Evolutionary conservation across 1,284 basidiomycete genomes (phyloP).

Genomic region (Rhodotorula sp.): DNA sequence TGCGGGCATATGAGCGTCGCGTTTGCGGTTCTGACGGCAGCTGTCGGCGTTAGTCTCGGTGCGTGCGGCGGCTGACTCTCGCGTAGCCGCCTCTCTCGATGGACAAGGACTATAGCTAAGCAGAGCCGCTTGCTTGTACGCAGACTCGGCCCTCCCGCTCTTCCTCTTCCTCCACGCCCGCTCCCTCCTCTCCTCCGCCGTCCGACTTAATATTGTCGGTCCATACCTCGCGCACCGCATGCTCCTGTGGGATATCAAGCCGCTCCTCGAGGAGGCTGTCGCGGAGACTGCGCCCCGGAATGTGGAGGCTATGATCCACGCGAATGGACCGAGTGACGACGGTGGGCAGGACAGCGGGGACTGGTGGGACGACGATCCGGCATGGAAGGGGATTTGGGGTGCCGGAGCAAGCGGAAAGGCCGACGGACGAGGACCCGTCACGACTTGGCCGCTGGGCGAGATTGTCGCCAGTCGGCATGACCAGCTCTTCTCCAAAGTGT

Average conservation of each 20-base stretch:
- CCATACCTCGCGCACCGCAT: constrained; percentile 91
- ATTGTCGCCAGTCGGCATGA: constrained; percentile 87
- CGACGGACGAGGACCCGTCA: constrained; percentile 59
- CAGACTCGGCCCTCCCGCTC: constrained; percentile 73
- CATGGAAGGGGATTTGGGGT: background rate
- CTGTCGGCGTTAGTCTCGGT: constrained; percentile 72
- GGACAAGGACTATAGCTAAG: too few species aligned
- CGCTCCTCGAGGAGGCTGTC: constrained; percentile 62
- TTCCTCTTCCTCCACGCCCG: constrained; percentile 91
- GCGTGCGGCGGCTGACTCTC: constrained; percentile 42
- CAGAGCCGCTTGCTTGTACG: background rate
- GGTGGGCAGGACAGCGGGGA: constrained; percentile 39
- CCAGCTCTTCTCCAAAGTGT: constrained; percentile 89
- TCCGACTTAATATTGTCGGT: constrained; percentile 85
- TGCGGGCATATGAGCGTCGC: constrained; percentile 84
- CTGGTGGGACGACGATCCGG: constrained; percentile 32
- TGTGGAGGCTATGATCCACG: constrained; percentile 53
- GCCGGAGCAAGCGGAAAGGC: background rate
- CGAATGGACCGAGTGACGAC: background rate
- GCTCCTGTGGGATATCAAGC: constrained; percentile 67
- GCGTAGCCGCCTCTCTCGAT: background rate
- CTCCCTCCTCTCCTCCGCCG: constrained; percentile 80
- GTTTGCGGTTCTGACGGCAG: constrained; percentile 80
- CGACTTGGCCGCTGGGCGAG: constrained; percentile 96
- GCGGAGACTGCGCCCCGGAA: constrained; percentile 22